Evolutionary conservation across 2,329 filamentous ascomycete species (phyloP).

Genomic region (Trichoderma atroviride): DNA sequence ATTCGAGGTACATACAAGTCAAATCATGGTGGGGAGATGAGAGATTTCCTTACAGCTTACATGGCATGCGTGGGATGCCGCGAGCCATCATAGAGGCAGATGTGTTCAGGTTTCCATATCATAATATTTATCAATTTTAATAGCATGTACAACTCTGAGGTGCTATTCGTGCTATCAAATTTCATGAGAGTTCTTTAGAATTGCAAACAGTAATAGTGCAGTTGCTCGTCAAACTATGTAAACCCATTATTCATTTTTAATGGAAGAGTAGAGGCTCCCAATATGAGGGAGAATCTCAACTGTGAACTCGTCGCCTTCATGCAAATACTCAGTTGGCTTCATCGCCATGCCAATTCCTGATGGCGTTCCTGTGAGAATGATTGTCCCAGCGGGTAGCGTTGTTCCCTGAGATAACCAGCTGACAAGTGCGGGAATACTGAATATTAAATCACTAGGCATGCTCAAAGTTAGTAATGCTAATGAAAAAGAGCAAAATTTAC

Average conservation of each 20-base stretch:
- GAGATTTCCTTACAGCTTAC: too few relatives aligned
- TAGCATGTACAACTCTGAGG: accelerated
- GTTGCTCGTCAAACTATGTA: not conserved
- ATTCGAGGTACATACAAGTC: not conserved
- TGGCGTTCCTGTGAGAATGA: conserved; percentile 12
- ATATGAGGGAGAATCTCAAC: conserved; percentile 4
- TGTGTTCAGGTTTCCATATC: not conserved
- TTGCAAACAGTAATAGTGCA: not conserved
- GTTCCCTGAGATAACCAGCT: conserved; percentile 2
- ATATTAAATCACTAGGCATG: not conserved
- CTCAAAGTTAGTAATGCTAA: not conserved
- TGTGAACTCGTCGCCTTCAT: not conserved
- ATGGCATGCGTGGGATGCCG: too few relatives aligned
- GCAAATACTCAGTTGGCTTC: not conserved
- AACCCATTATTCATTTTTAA: not conserved
- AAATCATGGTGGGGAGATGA: not conserved
- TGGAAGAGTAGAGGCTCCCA: not conserved
- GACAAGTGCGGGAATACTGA: not conserved
- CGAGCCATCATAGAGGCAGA: not conserved
- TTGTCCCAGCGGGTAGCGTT: not conserved
- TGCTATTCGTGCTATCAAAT: not conserved
- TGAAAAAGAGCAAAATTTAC: not conserved
- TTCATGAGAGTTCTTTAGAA: not conserved
- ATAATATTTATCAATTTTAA: not conserved
- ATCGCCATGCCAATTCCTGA: conserved; percentile 4